Evolutionary conservation across 108 stramenopile species (phyloP).

Genomic region (Conticribra guillardii): DNA sequence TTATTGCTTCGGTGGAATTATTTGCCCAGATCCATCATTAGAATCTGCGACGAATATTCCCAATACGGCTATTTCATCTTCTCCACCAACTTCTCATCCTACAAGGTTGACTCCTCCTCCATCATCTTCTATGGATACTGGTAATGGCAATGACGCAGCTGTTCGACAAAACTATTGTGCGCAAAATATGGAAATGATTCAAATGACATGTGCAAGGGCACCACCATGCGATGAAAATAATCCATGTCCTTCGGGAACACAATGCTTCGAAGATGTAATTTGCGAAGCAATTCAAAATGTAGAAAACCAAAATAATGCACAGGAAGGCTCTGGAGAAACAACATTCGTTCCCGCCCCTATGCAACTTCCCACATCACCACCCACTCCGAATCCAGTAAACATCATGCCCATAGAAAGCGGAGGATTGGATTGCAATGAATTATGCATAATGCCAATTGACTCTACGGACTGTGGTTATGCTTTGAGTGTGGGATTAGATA

Average conservation of each 20-base stretch:
- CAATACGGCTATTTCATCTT: not conserved
- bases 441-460: not conserved
- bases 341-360: too few species aligned
- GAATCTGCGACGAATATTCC: constrained; percentile 4
- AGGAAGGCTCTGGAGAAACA: too few species aligned
- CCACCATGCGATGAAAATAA: constrained; percentile 21
- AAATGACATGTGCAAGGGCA: constrained; percentile 26
- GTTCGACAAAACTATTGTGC: constrained; percentile 34
- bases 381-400: not conserved
- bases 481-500: not conserved
- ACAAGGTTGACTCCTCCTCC: constrained; percentile 2
- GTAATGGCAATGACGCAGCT: not conserved
- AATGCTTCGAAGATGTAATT: not conserved
- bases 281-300: not conserved
- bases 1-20: constrained; percentile 28
- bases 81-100: not conserved
- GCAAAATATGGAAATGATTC: constrained; percentile 9
- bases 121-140: constrained; percentile 2
- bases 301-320: too few species aligned
- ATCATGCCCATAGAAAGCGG: not conserved
- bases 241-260: not conserved
- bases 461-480: not conserved
- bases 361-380: not conserved
- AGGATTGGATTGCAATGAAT: not conserved
- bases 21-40: constrained; percentile 29